Evolutionary conservation across 176 grass and related monocot species (phyloP).

Genomic region (Triticum timopheevii): DNA sequence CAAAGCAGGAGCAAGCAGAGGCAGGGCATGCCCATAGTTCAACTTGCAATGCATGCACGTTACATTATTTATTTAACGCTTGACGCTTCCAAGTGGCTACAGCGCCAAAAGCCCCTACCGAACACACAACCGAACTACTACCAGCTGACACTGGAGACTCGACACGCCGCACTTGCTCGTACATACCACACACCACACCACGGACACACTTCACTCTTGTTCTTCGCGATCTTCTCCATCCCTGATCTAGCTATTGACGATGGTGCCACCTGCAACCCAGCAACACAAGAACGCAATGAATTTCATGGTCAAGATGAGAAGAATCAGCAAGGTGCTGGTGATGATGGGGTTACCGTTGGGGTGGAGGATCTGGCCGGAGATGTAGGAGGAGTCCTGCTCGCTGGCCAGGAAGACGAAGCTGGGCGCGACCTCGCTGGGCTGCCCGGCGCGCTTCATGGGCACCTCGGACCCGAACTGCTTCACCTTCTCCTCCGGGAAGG

Average conservation of each 20-base stretch:
- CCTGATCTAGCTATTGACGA: constrained; percentile 50
- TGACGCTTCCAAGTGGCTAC: too few relatives aligned
- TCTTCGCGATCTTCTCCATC: neutral
- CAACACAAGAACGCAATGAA: too few relatives aligned
- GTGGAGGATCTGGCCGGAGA: constrained; percentile 80
- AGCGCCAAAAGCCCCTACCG: neutral
- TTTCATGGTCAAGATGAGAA: neutral
- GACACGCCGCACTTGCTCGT: neutral
- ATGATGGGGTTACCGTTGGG: constrained; percentile 49
- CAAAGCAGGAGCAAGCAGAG: neutral
- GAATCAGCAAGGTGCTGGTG: neutral
- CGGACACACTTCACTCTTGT: neutral
- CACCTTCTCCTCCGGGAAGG: constrained; percentile 51
- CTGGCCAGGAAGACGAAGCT: constrained; percentile 71
- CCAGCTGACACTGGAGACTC: neutral
- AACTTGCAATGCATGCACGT: neutral
- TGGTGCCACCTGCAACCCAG: constrained; percentile 38
- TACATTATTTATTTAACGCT: neutral
- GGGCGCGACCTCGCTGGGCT: constrained; percentile 63
- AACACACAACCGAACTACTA: neutral
- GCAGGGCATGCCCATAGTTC: neutral
- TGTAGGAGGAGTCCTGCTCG: constrained; percentile 67
- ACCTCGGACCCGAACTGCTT: constrained; percentile 49
- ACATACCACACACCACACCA: neutral
- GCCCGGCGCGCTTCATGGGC: constrained; percentile 60